A percentile compares a stretch with the other conserved stretches of the same genome.
Evolutionary conservation across 2,329 filamentous ascomycete genomes (phyloP).

Genomic region (Thermothelomyces thermophilus): DNA sequence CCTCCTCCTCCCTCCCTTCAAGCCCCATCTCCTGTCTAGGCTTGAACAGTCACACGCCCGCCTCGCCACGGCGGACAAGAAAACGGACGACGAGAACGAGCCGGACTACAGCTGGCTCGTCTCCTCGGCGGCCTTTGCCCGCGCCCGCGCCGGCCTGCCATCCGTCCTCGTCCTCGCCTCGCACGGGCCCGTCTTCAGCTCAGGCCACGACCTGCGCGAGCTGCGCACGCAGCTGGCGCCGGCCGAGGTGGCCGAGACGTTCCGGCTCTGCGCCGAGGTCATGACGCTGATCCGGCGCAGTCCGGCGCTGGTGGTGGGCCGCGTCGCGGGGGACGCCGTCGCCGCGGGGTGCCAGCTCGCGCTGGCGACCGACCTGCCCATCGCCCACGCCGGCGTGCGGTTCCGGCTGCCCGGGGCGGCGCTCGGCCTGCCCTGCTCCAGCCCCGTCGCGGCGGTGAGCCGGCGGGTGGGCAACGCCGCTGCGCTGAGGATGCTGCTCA

Average conservation of each 20-base stretch:
- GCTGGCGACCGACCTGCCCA: constrained; percentile 27
- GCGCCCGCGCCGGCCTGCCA: constrained; percentile 24
- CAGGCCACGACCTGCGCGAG: constrained; percentile 30
- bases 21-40: constrained; percentile 16
- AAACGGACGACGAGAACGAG: neutral
- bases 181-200: constrained; percentile 27
- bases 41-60: constrained; percentile 16
- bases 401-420: constrained; percentile 28
- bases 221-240: constrained; percentile 14
- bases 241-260: constrained; percentile 21
- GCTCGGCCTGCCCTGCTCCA: constrained; percentile 30
- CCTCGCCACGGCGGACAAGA: neutral
- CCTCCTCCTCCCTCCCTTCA: constrained; percentile 28
- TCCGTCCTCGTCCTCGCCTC: constrained; percentile 30
- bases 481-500: constrained; percentile 28
- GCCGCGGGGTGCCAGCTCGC: constrained; percentile 32
- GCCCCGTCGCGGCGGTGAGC: constrained; percentile 27
- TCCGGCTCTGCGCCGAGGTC: constrained; percentile 29
- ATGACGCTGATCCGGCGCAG: constrained; percentile 30
- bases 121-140: constrained; percentile 23
- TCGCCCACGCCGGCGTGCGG: constrained; percentile 21
- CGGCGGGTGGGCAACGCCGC: constrained; percentile 24
- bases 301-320: constrained; percentile 28
- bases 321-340: constrained; percentile 30
- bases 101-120: constrained; percentile 27